Evolutionary conservation across 805 yeast species (phyloP).

Genomic region (Barnettozyma pratensis): DNA sequence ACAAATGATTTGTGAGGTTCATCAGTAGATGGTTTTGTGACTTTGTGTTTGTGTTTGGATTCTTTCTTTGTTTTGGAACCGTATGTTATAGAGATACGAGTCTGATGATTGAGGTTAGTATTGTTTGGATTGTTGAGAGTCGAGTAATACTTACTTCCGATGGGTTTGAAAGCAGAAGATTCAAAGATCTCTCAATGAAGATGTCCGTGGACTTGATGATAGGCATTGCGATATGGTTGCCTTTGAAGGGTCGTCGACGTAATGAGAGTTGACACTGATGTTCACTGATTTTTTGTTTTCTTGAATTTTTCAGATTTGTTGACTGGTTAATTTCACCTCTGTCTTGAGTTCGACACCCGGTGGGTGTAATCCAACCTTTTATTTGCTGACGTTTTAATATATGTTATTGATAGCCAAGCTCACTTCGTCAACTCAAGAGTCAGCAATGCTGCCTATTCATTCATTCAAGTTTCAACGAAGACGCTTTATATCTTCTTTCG

Average conservation of each 20-base stretch:
- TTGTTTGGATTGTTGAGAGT: neutral
- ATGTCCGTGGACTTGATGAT: constrained; percentile 16
- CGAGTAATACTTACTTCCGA: constrained; percentile 14
- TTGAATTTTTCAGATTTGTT: too few species aligned
- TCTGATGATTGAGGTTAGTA: constrained; percentile 11
- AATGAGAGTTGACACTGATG: too few species aligned
- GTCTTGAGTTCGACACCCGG: too few species aligned
- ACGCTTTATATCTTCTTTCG: neutral
- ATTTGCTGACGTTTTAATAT: neutral
- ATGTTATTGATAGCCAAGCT: neutral
- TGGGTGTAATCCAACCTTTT: neutral
- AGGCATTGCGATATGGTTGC: constrained; percentile 11
- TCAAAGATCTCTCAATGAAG: constrained; percentile 20
- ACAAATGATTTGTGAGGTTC: constrained; percentile 16
- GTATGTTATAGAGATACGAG: constrained; percentile 24
- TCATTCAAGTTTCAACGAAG: neutral
- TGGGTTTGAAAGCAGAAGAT: constrained; percentile 17
- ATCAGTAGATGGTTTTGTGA: constrained; percentile 6
- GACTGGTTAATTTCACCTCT: too few species aligned
- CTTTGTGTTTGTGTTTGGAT: constrained; percentile 6
- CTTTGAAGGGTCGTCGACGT: too few species aligned
- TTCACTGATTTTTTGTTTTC: too few species aligned
- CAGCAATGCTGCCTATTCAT: neutral
- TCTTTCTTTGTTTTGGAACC: constrained; percentile 21
- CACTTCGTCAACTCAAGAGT: neutral